phyloP scores from a whole-genome alignment of 1,284 basidiomycete genomes.

The Apiotrichum siamense region DNA sequence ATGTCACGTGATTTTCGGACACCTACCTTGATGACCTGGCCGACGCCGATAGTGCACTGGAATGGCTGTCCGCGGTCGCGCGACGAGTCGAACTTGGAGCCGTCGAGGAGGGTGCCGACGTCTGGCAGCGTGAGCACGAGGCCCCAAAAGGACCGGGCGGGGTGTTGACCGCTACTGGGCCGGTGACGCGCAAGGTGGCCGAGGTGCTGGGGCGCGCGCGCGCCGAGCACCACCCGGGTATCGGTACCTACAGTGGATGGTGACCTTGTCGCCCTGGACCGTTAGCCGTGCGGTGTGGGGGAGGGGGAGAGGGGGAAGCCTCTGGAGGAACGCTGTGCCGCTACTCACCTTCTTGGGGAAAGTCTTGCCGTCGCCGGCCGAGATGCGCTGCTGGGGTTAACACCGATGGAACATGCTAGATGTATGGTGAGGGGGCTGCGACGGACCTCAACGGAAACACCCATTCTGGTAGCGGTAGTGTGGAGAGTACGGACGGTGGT shows the following conservation, averaged over 20 bases:
- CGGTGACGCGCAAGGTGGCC: too few relatives aligned
- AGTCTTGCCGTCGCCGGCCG: slow-evolving; percentile 46
- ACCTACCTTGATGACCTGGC: slow-evolving; percentile 63
- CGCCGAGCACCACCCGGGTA: too few relatives aligned
- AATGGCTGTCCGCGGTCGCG: slow-evolving; percentile 56
- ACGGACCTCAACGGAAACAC: slow-evolving; percentile 44
- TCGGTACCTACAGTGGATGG: slow-evolving; percentile 46
- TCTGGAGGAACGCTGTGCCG: too few relatives aligned
- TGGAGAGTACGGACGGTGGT: slow-evolving; percentile 29
- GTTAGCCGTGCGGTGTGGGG: neutral
- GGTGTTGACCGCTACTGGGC: too few relatives aligned
- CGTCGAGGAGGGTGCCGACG: slow-evolving; percentile 48
- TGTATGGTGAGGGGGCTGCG: neutral
- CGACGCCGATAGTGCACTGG: slow-evolving; percentile 64
- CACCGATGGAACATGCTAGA: neutral
- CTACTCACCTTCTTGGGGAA: slow-evolving; percentile 38
- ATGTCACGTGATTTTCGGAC: too few relatives aligned
- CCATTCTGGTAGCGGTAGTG: slow-evolving; percentile 45
- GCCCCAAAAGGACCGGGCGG: neutral
- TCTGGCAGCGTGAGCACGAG: slow-evolving; percentile 21
- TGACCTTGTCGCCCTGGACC: slow-evolving; percentile 30
- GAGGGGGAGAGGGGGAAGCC: neutral
- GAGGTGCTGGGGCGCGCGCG: too few relatives aligned
- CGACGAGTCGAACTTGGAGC: slow-evolving; percentile 49
- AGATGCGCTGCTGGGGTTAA: slow-evolving; percentile 28